Evolutionary conservation across 2,329 filamentous ascomycete genomes (phyloP), one percentile per base, ranked within the genome.

Genomic region (Alternaria dauci): DNA sequence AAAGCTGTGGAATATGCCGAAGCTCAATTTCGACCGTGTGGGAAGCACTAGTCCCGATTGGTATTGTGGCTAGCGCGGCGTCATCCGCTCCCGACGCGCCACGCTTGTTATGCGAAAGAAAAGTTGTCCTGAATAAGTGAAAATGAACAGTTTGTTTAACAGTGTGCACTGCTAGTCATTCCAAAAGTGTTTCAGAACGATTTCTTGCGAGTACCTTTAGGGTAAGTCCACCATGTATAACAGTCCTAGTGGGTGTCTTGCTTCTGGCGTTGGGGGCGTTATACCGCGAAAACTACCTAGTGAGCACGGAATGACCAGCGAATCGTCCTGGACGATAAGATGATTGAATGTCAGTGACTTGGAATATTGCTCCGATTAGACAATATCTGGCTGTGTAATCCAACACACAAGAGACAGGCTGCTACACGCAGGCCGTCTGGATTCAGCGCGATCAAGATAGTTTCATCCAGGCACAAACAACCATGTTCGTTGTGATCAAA

Each of bases 1-100:
- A 58, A 62, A 61, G 60, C 62, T 61, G 34, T 36, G 58, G 54
- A 61, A 58, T 54, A 59, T 55, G 67, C 51, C 63, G 67, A 44
- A 44, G 23, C 41, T 56, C 7, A 67, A 67, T 61, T 63, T 64
- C 55, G 50, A 53, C 46, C 61, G 61, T 55, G 57, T 59, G 58
- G 51, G 52, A 46, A 38, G 5, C 14, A 16, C 34, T 38, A n/a
- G 16, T n/a, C 34, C 39, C 55, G 46, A 42, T 42, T 59, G 55
- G 56, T 56, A 56, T 56, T 56, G 47, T 23, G 23, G 25, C 55
- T 61, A 61, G 48, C 25, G 41, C 28, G 34, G 6, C 20, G 4
- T 38, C 16, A 1, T 18, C 6, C 12, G 34, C 32, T 14, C 32
- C 32, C 32, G 32, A 36, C 32, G 14, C 32, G 32, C 32, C 14